phyloP scores from a whole-genome alignment of 768 basidiomycete species.

The Russula vinacea region DNA sequence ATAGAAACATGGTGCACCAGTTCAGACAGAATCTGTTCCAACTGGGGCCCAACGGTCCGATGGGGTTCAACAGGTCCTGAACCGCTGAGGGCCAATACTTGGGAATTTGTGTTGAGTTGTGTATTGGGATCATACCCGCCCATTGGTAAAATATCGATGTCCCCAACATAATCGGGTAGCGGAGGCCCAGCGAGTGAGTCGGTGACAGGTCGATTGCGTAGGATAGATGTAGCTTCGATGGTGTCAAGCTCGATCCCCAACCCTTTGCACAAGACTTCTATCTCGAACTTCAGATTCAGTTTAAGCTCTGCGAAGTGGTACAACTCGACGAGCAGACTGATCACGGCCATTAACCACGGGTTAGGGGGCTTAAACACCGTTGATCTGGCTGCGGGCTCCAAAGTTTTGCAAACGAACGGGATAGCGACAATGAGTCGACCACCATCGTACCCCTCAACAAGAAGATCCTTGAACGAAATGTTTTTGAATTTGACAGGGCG shows the following conservation, averaged over 20 bases:
- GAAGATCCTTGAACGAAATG: constrained; percentile 94
- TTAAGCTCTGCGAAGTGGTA: constrained; percentile 96
- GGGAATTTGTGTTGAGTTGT: constrained; percentile 51
- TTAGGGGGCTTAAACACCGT: constrained; percentile 94
- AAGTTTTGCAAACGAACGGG: constrained; percentile 95
- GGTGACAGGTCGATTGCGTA: constrained; percentile 69
- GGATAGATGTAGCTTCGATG: constrained; percentile 77
- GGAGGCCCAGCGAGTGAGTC: constrained; percentile 58
- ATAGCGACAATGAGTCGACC: constrained; percentile 91
- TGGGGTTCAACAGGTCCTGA: constrained; percentile 61
- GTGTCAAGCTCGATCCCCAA: constrained; percentile 83
- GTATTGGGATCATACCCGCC: constrained; percentile 59
- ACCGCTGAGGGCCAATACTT: constrained; percentile 59
- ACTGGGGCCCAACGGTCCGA: constrained; percentile 68
- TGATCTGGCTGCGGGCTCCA: constrained; percentile 87
- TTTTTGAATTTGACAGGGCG: constrained; percentile 91
- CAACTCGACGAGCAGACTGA: constrained; percentile 89
- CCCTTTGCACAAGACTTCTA: constrained; percentile 92
- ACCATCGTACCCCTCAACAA: constrained; percentile 92
- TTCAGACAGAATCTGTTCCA: constrained; percentile 72
- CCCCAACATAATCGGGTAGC: constrained; percentile 74
- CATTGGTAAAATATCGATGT: constrained; percentile 77
- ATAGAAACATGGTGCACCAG: constrained; percentile 74
- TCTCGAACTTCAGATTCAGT: constrained; percentile 96
- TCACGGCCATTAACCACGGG: constrained; percentile 96